Evolutionary conservation across 768 basidiomycete genomes (phyloP).

Genomic region (Suillus lakei): DNA sequence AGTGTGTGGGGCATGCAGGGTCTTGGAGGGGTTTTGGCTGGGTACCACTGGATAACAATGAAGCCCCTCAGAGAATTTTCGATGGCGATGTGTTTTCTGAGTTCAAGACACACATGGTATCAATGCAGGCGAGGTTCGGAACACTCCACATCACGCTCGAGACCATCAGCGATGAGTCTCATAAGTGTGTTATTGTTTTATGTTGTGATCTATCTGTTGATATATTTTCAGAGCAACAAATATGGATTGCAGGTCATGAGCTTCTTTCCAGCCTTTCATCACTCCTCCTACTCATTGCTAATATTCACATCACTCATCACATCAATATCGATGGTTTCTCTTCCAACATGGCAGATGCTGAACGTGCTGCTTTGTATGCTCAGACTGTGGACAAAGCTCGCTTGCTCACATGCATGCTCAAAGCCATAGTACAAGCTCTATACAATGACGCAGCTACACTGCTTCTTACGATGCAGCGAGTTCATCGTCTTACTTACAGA

Average conservation of each 20-base stretch:
- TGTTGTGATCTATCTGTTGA: slow-evolving; percentile 11
- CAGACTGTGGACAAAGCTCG: slow-evolving; percentile 74
- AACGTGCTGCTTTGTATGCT: slow-evolving; percentile 56
- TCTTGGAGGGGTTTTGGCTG: slow-evolving; percentile 89
- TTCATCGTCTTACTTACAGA: slow-evolving; percentile 21
- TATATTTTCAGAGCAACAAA: slow-evolving; percentile 26
- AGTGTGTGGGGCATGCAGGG: slow-evolving; percentile 77
- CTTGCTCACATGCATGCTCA: slow-evolving; percentile 67
- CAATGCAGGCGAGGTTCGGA: slow-evolving; percentile 56
- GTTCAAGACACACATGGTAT: slow-evolving; percentile 49
- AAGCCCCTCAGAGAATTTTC: slow-evolving; percentile 51
- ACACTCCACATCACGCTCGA: slow-evolving; percentile 31
- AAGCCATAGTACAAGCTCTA: slow-evolving; percentile 70
- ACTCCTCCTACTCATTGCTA: slow-evolving; percentile 62
- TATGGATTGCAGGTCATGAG: slow-evolving; percentile 48
- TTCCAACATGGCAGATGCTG: slow-evolving; percentile 46
- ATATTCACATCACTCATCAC: slow-evolving; percentile 79
- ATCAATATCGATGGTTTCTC: slow-evolving; percentile 83
- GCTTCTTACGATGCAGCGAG: slow-evolving; percentile 58
- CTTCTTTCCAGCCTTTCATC: slow-evolving; percentile 59
- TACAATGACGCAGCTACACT: slow-evolving; percentile 73
- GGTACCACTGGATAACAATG: slow-evolving; percentile 58
- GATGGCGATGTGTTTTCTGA: slow-evolving; percentile 58
- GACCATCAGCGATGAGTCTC: slow-evolving; percentile 22
- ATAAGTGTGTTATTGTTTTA: slow-evolving; percentile 23